Percentiles rank a stretch among this genome's conserved stretches.
Conservation (phyloP, 2,329 filamentous ascomycete genomes). For the Neonectria ditissima region DNA sequence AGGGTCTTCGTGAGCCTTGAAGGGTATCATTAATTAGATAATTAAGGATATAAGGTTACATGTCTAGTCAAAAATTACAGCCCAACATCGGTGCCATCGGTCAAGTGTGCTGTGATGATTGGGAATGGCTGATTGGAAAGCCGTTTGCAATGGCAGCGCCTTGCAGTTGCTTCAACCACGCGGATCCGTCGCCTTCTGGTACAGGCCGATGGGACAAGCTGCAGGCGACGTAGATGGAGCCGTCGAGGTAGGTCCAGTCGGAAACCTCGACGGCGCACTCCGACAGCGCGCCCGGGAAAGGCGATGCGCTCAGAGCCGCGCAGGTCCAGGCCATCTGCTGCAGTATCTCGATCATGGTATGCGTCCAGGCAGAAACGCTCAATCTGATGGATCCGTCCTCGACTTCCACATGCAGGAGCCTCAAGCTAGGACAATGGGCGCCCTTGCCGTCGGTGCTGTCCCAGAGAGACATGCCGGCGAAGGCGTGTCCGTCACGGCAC, state of each 20-base stretch:
- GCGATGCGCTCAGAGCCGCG: slow-evolving; percentile 50
- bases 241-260: slow-evolving; percentile 49
- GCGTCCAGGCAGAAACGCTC: slow-evolving; percentile 51
- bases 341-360: slow-evolving; percentile 51
- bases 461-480: slow-evolving; percentile 52
- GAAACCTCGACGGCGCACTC: slow-evolving; percentile 49
- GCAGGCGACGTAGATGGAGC: slow-evolving; percentile 51
- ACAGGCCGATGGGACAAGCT: slow-evolving; percentile 48
- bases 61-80: background rate
- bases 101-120: background rate
- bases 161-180: slow-evolving; percentile 47
- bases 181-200: slow-evolving; percentile 41
- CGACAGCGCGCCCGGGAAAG: slow-evolving; percentile 47
- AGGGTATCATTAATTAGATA: slow-evolving; percentile 39
- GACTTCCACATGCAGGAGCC: slow-evolving; percentile 51
- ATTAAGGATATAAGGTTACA: slow-evolving; percentile 21
- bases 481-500: slow-evolving; percentile 39
- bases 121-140: slow-evolving; percentile 46
- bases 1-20: slow-evolving; percentile 64
- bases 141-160: slow-evolving; percentile 50
- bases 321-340: slow-evolving; percentile 55
- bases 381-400: slow-evolving; percentile 49
- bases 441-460: slow-evolving; percentile 47
- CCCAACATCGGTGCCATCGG: slow-evolving; percentile 5
- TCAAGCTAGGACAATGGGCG: slow-evolving; percentile 46